phyloP scores from a whole-genome alignment of 306 rosid species.

The Acacia acuminata region DNA sequence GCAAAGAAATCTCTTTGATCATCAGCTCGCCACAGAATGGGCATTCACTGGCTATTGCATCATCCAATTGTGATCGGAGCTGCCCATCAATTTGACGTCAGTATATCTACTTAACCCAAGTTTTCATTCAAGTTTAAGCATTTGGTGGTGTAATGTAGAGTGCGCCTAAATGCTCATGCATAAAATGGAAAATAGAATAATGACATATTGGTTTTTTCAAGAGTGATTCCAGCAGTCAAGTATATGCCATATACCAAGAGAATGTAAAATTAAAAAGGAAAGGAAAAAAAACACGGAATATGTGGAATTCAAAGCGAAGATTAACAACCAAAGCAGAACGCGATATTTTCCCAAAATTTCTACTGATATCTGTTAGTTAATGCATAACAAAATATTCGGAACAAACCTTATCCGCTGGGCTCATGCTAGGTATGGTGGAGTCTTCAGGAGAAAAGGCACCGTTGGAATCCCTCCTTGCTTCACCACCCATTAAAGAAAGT shows the following conservation, averaged over 20 bases:
- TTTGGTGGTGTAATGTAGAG: slow-evolving; percentile 1
- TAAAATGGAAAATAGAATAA: slow-evolving; percentile 1
- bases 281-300: not conserved
- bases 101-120: slow-evolving; percentile 1
- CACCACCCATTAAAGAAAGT: slow-evolving; percentile 82
- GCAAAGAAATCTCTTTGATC: slow-evolving; percentile 88
- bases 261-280: not conserved
- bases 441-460: slow-evolving; percentile 72
- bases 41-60: slow-evolving; percentile 92
- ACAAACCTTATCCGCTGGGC: slow-evolving; percentile 80
- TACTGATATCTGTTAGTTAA: slow-evolving; percentile 24
- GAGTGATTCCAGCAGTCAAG: not conserved
- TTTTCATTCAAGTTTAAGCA: slow-evolving; percentile 4
- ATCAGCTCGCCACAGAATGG: slow-evolving; percentile 93
- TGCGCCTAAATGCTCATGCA: not conserved
- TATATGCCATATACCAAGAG: not conserved
- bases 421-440: slow-evolving; percentile 66
- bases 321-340: not conserved
- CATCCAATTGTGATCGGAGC: slow-evolving; percentile 94
- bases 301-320: not conserved
- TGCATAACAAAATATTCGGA: slow-evolving; percentile 29
- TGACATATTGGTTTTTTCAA: not conserved
- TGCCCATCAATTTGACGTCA: slow-evolving; percentile 41
- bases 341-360: not conserved
- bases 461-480: slow-evolving; percentile 76